A percentile compares a stretch with the other conserved stretches of the same genome.
Evolutionary conservation across 345 rosid species (phyloP).

Genomic region (sweet orange (Citrus sinensis)): DVS_A1.0 CM039166.1:18477001-18477500

Average conservation of each 20-base stretch:
- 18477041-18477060: neutral
- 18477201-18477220: neutral
- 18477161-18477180: neutral
- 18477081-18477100: too few species aligned
- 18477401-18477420: constrained; percentile 9
- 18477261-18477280: constrained; percentile 67
- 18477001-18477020: neutral
- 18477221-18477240: neutral
- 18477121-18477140: neutral
- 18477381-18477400: constrained; percentile 7
- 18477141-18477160: neutral
- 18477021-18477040: neutral
- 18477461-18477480: constrained; percentile 69
- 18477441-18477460: constrained; percentile 3
- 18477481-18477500: constrained; percentile 57
- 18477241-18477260: constrained; percentile 60
- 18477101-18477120: neutral
- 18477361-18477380: constrained; percentile 28
- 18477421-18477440: constrained; percentile 6
- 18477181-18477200: neutral
- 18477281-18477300: constrained; percentile 59
- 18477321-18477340: constrained; percentile 15
- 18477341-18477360: constrained; percentile 19
- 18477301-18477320: constrained; percentile 26
- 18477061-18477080: neutral